Evolutionary conservation across 305 asterid species (phyloP).

Genomic region (Fraxinus paxiana): DNA sequence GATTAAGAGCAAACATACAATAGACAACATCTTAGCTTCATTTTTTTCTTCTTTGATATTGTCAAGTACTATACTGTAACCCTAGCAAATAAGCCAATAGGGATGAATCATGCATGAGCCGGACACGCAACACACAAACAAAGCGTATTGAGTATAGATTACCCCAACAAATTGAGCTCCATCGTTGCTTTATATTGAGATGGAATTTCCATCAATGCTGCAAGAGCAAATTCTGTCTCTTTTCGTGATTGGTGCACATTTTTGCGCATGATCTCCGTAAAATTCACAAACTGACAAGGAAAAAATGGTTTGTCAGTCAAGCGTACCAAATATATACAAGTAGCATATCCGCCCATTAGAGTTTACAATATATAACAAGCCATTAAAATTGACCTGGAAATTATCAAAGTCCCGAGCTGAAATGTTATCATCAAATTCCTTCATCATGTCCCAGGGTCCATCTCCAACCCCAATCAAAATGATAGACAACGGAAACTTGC

Average conservation of each 20-base stretch:
- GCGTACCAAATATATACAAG: not conserved
- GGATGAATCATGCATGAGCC: not conserved
- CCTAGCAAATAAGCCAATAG: not conserved
- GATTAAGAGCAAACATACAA: not conserved
- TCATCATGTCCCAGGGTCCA: constrained; percentile 99
- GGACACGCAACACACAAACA: not conserved
- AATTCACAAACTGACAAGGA: constrained; percentile 75
- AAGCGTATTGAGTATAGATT: constrained; percentile 16
- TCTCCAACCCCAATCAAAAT: constrained; percentile 94
- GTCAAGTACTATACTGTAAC: not conserved
- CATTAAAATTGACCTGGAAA: constrained; percentile 62
- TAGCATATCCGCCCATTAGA: constrained; percentile 2
- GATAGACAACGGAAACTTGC: constrained; percentile 91
- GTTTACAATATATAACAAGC: constrained; percentile 4
- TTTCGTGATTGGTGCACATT: constrained; percentile 58
- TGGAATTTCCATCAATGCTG: constrained; percentile 92
- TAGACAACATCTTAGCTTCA: not conserved
- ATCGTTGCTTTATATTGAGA: constrained; percentile 90
- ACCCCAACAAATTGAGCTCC: constrained; percentile 88
- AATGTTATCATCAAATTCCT: constrained; percentile 91
- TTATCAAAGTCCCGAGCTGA: constrained; percentile 92
- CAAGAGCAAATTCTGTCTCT: constrained; percentile 90
- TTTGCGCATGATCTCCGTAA: constrained; percentile 83
- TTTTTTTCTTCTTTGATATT: not conserved
- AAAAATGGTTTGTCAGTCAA: constrained; percentile 7